Evolutionary conservation across 352 stramenopile genomes (phyloP).

Genomic region (Phytophthora gonapodyides): DNA sequence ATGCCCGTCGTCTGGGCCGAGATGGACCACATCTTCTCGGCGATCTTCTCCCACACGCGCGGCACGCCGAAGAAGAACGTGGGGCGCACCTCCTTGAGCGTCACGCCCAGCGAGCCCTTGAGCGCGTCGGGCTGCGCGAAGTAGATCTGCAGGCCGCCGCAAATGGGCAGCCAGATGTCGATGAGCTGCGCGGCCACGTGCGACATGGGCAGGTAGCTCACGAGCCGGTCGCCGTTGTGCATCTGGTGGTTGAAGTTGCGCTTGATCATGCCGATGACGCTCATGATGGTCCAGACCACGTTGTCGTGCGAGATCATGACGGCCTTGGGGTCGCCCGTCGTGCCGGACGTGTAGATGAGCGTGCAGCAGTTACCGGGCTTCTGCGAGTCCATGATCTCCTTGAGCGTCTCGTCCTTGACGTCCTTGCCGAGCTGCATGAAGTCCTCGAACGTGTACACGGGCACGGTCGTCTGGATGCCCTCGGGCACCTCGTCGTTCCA

Average conservation of each 20-base stretch:
- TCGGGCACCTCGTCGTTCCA: conserved; percentile 89
- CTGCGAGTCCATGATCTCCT: conserved; percentile 76
- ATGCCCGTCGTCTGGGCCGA: conserved; percentile 84
- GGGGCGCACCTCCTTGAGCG: conserved; percentile 85
- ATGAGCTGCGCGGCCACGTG: conserved; percentile 90
- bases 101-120: conserved; percentile 86
- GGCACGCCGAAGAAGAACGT: conserved; percentile 92
- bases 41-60: conserved; percentile 94
- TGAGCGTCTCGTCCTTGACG: conserved; percentile 62
- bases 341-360: conserved; percentile 96
- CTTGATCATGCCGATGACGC: conserved; percentile 67
- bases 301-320: conserved; percentile 98
- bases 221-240: conserved; percentile 67
- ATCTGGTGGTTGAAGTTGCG: conserved; percentile 61
- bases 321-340: conserved; percentile 94
- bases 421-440: conserved; percentile 78
- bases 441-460: conserved; percentile 81
- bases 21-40: conserved; percentile 90
- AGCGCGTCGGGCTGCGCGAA: conserved; percentile 91
- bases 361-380: conserved; percentile 89
- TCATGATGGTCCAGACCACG: conserved; percentile 84
- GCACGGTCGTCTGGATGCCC: conserved; percentile 64
- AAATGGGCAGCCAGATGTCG: conserved; percentile 85
- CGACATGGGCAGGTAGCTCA: conserved; percentile 91
- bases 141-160: conserved; percentile 71